phyloP scores from a whole-genome alignment of 306 rosid species.

The Carpinus viminea region DNA sequence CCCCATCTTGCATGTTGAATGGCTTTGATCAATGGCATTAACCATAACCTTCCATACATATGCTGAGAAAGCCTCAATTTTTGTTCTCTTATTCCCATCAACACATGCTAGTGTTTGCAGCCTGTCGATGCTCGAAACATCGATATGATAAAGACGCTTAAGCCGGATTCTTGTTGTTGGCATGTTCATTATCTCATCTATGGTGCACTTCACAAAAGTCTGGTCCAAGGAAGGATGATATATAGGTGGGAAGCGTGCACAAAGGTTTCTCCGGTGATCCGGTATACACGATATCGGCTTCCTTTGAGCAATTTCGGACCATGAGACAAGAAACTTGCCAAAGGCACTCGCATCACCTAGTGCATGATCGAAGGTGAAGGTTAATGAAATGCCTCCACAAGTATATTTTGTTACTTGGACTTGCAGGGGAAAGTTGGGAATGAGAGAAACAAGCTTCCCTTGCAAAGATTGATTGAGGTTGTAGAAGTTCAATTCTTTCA shows the following conservation, averaged over 20 bases:
- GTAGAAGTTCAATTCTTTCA: conserved; percentile 52
- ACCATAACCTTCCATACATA: conserved; percentile 75
- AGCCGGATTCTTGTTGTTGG: conserved; percentile 40
- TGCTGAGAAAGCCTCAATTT: conserved; percentile 83
- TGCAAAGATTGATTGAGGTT: conserved; percentile 56
- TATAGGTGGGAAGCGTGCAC: conserved; percentile 61
- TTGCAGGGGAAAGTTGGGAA: conserved; percentile 55
- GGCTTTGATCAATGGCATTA: conserved; percentile 36
- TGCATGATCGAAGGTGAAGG: conserved; percentile 90
- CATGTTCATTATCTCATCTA: conserved; percentile 71
- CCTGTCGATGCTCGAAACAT: conserved; percentile 47
- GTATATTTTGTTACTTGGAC: conserved; percentile 65
- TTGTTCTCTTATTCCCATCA: conserved; percentile 55
- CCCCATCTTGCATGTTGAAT: conserved; percentile 71
- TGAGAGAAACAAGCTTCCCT: conserved; percentile 51
- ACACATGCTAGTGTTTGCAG: conserved; percentile 62
- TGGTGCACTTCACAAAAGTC: conserved; percentile 62
- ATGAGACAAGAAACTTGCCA: conserved; percentile 65
- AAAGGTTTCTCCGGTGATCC: conserved; percentile 53
- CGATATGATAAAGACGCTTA: conserved; percentile 65
- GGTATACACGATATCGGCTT: conserved; percentile 57
- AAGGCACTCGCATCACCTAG: conserved; percentile 82
- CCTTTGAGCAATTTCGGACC: conserved; percentile 63
- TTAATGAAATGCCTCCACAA: conserved; percentile 70
- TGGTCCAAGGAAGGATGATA: conserved; percentile 67